A percentile compares a stretch with the other conserved stretches of the same genome.
These are phyloP conservation scores for Lasiodiplodia gonubiensis DNA, from an alignment of 2,329 filamentous ascomycete genomes.

Conservation along the genomic window DNA sequence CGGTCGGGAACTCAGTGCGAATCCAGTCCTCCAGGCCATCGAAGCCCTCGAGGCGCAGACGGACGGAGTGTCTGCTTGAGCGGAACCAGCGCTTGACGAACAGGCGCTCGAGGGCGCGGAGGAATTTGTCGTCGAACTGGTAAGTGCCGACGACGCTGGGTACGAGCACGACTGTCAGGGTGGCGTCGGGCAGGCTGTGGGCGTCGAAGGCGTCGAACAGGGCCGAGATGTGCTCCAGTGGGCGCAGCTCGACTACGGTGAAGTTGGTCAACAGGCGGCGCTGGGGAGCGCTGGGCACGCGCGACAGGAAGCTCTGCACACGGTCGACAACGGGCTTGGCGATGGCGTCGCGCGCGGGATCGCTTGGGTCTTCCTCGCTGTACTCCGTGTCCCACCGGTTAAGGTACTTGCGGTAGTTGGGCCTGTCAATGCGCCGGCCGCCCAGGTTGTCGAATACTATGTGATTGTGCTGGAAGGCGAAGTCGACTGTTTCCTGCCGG, in stretches of 20 bases:
- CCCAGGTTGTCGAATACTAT: constrained; percentile 28
- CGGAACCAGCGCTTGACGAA: constrained; percentile 22
- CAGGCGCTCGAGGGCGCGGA: constrained; percentile 12
- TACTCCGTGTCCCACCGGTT: constrained; percentile 29
- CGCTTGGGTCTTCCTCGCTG: constrained; percentile 25
- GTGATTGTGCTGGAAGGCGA: constrained; percentile 12
- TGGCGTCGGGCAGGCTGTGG: constrained; percentile 3
- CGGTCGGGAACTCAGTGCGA: constrained; percentile 23
- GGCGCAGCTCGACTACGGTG: constrained; percentile 25
- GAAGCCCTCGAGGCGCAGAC: constrained; percentile 11
- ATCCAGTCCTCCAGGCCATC: constrained; percentile 26
- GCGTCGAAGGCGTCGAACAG: constrained; percentile 23
- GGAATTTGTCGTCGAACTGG: constrained; percentile 23
- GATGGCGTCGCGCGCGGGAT: constrained; percentile 17
- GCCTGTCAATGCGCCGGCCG: constrained; percentile 17
- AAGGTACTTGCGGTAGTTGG: constrained; percentile 29
- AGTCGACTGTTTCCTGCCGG: constrained; percentile 8
- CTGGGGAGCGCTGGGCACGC: constrained; percentile 1
- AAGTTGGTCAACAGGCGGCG: not conserved
- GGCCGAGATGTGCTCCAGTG: constrained; percentile 19
- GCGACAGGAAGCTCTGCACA: constrained; percentile 22
- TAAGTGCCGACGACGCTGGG: constrained; percentile 27
- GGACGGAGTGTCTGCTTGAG: constrained; percentile 9
- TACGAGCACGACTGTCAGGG: constrained; percentile 18
- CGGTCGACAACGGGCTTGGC: constrained; percentile 25